Conservation (phyloP, 1,139 yeast species). For the Candida freyschussii region DNA sequence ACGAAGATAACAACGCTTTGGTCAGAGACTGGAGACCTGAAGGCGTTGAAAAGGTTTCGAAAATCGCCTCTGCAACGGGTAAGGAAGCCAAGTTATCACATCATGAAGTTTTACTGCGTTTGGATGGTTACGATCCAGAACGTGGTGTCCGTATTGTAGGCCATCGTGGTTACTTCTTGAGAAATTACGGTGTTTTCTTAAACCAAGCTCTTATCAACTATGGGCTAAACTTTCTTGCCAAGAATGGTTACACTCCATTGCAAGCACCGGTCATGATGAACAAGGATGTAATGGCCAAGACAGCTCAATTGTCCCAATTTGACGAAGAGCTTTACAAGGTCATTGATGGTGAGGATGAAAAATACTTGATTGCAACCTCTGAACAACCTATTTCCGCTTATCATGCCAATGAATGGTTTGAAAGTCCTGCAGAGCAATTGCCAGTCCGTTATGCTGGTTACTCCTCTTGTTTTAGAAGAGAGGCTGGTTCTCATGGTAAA, state of each 20-base stretch:
- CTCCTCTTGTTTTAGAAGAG: conserved; percentile 98
- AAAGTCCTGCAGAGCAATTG: conserved; percentile 92
- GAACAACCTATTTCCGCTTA: conserved; percentile 99
- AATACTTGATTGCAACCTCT: conserved; percentile 95
- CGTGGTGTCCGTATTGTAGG: conserved; percentile 98
- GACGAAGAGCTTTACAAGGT: conserved; percentile 98
- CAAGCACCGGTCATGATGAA: conserved; percentile 99
- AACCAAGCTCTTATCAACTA: conserved; percentile 97
- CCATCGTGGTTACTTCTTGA: conserved; percentile 96
- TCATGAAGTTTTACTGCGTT: conserved; percentile 88
- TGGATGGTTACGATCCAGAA: conserved; percentile 98
- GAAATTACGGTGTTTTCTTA: conserved; percentile 92
- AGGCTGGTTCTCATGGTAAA: conserved; percentile 99
- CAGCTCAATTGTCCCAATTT: conserved; percentile 96
- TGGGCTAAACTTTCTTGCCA: conserved; percentile 80
- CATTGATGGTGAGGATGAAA: conserved; percentile 94
- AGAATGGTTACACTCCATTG: conserved; percentile 79
- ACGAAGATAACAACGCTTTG: conserved; percentile 87
- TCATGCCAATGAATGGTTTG: conserved; percentile 98
- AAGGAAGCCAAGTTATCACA: conserved; percentile 81
- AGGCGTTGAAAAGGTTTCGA: conserved; percentile 49
- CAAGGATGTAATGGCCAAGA: conserved; percentile 98
- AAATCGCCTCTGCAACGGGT: conserved; percentile 68
- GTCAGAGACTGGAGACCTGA: conserved; percentile 86
- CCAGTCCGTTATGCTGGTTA: conserved; percentile 97